Evolutionary conservation across 768 basidiomycete species (phyloP).

Genomic region (Pleurotus citrinopileatus): DNA sequence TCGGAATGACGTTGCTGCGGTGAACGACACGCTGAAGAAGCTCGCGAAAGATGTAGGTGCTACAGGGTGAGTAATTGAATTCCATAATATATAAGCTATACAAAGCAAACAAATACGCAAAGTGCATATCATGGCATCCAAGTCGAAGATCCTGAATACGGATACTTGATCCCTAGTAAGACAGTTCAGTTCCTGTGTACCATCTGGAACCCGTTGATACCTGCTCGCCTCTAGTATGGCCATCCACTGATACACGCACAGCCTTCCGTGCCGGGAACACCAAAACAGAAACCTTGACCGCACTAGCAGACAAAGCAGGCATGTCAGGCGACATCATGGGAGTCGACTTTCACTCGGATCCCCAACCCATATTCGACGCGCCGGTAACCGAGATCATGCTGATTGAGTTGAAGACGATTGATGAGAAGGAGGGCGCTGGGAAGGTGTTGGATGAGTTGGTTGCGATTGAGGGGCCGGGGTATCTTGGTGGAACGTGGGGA

Average conservation of each 20-base stretch:
- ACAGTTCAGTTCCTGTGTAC: too few relatives aligned
- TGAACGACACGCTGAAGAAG: background rate
- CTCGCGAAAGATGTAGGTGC: background rate
- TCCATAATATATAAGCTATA: background rate
- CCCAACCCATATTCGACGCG: background rate
- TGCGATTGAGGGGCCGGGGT: background rate
- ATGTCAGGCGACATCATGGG: background rate
- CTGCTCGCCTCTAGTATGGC: background rate
- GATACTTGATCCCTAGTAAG: background rate
- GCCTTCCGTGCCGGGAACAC: background rate
- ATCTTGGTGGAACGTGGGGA: slow-evolving; percentile 1
- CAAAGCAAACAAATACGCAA: background rate
- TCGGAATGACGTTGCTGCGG: background rate
- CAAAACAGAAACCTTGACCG: background rate
- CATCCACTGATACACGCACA: background rate
- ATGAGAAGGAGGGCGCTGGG: background rate
- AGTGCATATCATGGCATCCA: slow-evolving; percentile 6
- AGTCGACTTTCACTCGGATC: background rate
- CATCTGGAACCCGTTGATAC: too few relatives aligned
- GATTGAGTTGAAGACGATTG: background rate
- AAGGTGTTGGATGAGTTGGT: background rate
- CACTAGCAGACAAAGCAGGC: background rate
- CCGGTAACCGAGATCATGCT: background rate
- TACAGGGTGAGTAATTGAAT: background rate
- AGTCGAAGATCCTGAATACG: slow-evolving; percentile 3